Conservation (phyloP, 768 basidiomycete genomes). For the Phylloporus sp. region DNA sequence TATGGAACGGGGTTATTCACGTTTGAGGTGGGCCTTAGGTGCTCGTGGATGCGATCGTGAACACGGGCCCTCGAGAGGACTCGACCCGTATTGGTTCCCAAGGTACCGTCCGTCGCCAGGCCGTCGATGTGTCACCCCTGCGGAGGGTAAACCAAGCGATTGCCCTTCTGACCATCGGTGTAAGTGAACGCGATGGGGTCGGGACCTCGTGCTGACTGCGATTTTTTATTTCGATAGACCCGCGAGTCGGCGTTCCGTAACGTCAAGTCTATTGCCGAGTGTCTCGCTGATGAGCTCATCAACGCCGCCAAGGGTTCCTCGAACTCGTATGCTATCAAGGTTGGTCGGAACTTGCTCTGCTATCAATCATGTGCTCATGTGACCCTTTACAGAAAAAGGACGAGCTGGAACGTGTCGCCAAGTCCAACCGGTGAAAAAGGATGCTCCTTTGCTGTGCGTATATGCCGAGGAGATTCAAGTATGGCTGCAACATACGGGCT, state of each 20-base stretch:
- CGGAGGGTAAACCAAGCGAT: slow-evolving; percentile 98
- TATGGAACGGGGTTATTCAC: neutral
- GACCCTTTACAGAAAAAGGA: slow-evolving; percentile 78
- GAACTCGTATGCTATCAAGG: slow-evolving; percentile 99
- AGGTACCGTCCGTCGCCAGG: slow-evolving; percentile 99
- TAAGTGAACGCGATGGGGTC: slow-evolving; percentile 40
- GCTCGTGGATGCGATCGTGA: slow-evolving; percentile 97
- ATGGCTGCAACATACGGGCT: slow-evolving; percentile 24
- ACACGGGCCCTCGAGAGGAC: slow-evolving; percentile 99
- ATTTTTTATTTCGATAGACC: slow-evolving; percentile 49
- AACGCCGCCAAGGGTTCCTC: slow-evolving; percentile 99
- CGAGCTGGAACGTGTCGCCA: slow-evolving; percentile 99
- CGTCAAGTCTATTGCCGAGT: slow-evolving; percentile 98
- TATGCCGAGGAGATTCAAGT: slow-evolving; percentile 13
- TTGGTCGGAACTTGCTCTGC: slow-evolving; percentile 25
- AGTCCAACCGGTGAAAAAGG: slow-evolving; percentile 96
- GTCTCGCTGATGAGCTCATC: slow-evolving; percentile 98
- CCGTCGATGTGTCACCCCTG: slow-evolving; percentile 98
- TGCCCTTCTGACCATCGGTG: slow-evolving; percentile 91
- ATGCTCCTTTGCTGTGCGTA: neutral
- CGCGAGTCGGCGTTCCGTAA: slow-evolving; percentile 99
- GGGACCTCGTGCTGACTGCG: neutral
- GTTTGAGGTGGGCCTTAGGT: slow-evolving; percentile 43
- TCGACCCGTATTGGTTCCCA: slow-evolving; percentile 99
- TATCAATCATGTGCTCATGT: slow-evolving; percentile 1